Percentiles rank a stretch among this genome's conserved stretches.
Conservation (phyloP, 1,139 yeast genomes). For the Zhuliangozyma blackwelliae region DNA sequence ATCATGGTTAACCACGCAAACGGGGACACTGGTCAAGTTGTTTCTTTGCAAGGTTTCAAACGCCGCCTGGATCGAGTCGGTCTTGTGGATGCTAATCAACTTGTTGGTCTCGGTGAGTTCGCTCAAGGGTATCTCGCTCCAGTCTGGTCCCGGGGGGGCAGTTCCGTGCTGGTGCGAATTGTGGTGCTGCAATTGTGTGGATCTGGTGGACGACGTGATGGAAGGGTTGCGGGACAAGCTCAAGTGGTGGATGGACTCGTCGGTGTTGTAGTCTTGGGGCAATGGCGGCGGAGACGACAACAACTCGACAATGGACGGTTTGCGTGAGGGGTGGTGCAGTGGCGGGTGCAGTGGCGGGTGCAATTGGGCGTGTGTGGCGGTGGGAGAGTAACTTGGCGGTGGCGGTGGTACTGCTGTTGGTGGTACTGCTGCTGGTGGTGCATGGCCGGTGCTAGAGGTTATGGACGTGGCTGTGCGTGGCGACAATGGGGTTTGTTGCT, state of each 20-base stretch:
- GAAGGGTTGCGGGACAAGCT: slow-evolving; percentile 45
- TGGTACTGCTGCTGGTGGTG: slow-evolving; percentile 2
- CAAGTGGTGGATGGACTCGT: slow-evolving; percentile 30
- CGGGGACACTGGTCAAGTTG: slow-evolving; percentile 83
- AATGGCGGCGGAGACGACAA: slow-evolving; percentile 81
- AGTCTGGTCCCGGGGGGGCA: slow-evolving; percentile 38
- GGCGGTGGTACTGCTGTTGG: slow-evolving; percentile 1
- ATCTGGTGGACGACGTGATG: slow-evolving; percentile 23
- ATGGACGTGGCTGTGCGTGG: too few species aligned
- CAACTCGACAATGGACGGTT: slow-evolving; percentile 77
- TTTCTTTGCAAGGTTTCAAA: slow-evolving; percentile 70
- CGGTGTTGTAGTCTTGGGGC: slow-evolving; percentile 23
- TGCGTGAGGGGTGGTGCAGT: slow-evolving; percentile 35
- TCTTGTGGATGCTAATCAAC: slow-evolving; percentile 59
- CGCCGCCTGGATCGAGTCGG: slow-evolving; percentile 77
- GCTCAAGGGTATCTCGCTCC: slow-evolving; percentile 68
- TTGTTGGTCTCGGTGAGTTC: slow-evolving; percentile 79
- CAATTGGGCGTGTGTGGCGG: slow-evolving; percentile 6
- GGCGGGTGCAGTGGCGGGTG: slow-evolving; percentile 3
- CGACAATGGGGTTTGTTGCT: too few species aligned
- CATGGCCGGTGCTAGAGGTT: slow-evolving; percentile 3
- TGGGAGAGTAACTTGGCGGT: slow-evolving; percentile 5
- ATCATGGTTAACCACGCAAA: slow-evolving; percentile 33
- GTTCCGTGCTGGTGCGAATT: slow-evolving; percentile 4
- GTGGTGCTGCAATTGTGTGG: neutral